Evolutionary conservation across 2,329 filamentous ascomycete genomes (phyloP), one percentile per base, ranked within the genome.

Genomic region (Fusarium sterilihyphosum): DNA sequence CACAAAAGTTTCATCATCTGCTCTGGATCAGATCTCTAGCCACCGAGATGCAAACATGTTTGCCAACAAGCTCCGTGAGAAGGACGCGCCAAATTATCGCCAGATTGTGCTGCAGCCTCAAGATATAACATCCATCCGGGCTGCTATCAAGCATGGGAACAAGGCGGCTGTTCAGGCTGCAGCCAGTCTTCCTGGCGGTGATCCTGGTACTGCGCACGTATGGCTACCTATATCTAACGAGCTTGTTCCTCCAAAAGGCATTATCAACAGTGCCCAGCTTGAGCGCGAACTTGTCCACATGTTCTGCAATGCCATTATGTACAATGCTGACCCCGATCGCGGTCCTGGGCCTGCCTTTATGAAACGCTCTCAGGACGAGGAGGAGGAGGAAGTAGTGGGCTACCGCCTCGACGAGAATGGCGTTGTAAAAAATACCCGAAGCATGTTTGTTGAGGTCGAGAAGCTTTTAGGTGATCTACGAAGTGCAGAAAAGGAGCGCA

Each of bases 231-330:
- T 93, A 65, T 92, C 90, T 5, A 89, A 92, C 57, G 94, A 98
- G 65, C 86, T 98, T 33, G 88, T 96, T 6, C 94, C 96, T 6
- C 96, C 96, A 0, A 94, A 92, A 77, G 94, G 92, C 26, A 98
- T 98, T 77, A 94, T 98, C 82, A 98, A 98, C 82, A 95, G 93
- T 58, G 91, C 93, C 3, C 96, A 98, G 81, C 88, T 98, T 22
- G 96, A 98, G 83, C 94, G 95, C 75, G 96, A 98, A 81, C 86
- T 98, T 17, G 94, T 97, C 77, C 93, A 97, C 78, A 98, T 98
- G 94, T 98, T 98, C 82, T 94, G 95, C 75, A 98, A 98, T 79
- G 96, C 96, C 24, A 93, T 98, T 83, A 98, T 99, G 96, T 99
- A 98, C 86, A 98, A 98, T 78, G 92, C 93, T 0, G 94, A 97